Conservation (phyloP, 108 stramenopile genomes). For the Discostella pseudostelligera region DNA sequence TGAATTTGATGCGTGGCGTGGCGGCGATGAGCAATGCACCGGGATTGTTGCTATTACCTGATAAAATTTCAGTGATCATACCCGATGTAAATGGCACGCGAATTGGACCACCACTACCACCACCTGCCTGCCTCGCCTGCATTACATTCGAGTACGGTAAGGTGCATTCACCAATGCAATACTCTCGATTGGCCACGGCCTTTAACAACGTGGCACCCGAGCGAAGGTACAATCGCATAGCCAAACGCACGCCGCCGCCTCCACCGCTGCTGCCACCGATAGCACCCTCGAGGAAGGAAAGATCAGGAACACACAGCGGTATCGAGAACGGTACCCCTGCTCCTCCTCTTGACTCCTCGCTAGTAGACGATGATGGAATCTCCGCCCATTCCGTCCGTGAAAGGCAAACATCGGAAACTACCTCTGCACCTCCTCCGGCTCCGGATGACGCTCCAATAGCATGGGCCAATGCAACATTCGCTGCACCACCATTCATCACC, state of each 20-base stretch:
- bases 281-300: conserved; percentile 37
- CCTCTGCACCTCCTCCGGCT: conserved; percentile 30
- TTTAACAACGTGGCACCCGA: conserved; percentile 43
- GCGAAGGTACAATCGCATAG: conserved; percentile 35
- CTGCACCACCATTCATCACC: conserved; percentile 24
- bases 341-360: background rate
- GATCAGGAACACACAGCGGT: conserved; percentile 59
- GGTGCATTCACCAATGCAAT: conserved; percentile 36
- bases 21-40: conserved; percentile 21
- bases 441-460: conserved; percentile 38
- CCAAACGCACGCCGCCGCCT: conserved; percentile 12
- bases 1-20: conserved; percentile 55
- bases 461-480: conserved; percentile 7
- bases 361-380: conserved; percentile 23
- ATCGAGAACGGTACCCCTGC: conserved; percentile 57
- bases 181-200: conserved; percentile 39
- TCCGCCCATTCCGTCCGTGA: conserved; percentile 43
- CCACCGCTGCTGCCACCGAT: conserved; percentile 2
- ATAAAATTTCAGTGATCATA: conserved; percentile 29
- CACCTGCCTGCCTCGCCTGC: background rate
- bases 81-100: conserved; percentile 29
- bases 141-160: conserved; percentile 28
- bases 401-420: conserved; percentile 40
- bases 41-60: background rate
- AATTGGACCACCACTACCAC: conserved; percentile 8